These are phyloP conservation scores for Sclerotinia trifoliorum DNA, from an alignment of 2,329 filamentous ascomycete genomes.

Conservation along the genomic window DNA sequence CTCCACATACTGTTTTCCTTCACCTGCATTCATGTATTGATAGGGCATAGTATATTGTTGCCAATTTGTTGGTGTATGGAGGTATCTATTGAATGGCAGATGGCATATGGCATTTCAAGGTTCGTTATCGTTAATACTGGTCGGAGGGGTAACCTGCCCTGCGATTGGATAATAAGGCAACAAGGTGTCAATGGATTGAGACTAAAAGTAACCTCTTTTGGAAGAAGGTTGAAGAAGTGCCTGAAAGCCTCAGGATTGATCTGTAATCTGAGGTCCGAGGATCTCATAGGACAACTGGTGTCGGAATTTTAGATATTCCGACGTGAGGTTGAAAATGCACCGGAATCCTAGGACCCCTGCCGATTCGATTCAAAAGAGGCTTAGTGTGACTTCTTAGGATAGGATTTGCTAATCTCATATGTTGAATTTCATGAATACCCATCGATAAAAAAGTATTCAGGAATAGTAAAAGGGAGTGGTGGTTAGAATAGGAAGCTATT, in stretches of 20 bases:
- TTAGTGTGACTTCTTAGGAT: too few relatives aligned
- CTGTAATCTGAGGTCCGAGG: too few relatives aligned
- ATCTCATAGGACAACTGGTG: too few relatives aligned
- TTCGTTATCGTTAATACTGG: slow-evolving; percentile 1
- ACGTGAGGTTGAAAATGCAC: too few relatives aligned
- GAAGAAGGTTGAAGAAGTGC: background rate
- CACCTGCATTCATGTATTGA: slow-evolving; percentile 9
- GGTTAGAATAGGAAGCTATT: background rate
- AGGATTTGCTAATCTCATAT: too few relatives aligned
- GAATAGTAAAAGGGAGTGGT: background rate
- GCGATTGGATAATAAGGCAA: background rate
- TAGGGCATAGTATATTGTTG: background rate
- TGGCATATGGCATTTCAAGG: background rate
- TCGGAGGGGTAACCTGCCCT: background rate
- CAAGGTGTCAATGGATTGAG: background rate
- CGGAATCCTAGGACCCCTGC: too few relatives aligned
- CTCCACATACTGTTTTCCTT: background rate
- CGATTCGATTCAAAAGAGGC: too few relatives aligned
- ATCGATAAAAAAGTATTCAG: background rate
- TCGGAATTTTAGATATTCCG: too few relatives aligned
- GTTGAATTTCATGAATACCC: background rate
- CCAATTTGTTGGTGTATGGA: too few relatives aligned
- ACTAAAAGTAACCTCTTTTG: background rate
- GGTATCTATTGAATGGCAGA: background rate
- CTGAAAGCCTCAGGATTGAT: too few relatives aligned